Evolutionary conservation across 208 protist species (phyloP).

Genomic region (Lotmaria passim): DNA sequence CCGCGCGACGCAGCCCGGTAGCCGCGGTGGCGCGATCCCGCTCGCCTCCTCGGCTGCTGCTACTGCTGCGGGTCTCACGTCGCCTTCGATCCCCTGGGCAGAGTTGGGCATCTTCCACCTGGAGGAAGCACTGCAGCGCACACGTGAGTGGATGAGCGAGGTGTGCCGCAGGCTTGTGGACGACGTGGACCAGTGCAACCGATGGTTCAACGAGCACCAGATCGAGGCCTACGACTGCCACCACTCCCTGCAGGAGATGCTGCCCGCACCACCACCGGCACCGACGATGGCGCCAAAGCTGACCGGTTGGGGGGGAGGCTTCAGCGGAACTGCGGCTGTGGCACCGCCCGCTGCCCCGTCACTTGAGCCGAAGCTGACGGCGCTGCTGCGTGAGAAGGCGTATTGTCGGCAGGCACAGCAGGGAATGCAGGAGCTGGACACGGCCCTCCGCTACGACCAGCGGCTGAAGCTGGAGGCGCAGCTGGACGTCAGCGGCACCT

Average conservation of each 20-base stretch:
- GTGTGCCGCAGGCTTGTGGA: conserved; percentile 55
- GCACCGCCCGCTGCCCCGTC: conserved; percentile 4
- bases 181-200: conserved; percentile 68
- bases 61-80: background rate
- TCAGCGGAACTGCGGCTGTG: no score
- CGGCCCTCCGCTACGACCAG: conserved; percentile 59
- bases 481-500: conserved; percentile 65
- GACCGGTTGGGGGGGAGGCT: no score
- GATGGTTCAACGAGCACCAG: conserved; percentile 59
- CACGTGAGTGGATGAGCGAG: conserved; percentile 65
- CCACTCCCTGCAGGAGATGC: conserved; percentile 62
- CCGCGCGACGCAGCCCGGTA: background rate
- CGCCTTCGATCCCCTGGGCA: conserved; percentile 46
- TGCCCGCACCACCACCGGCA: conserved; percentile 25
- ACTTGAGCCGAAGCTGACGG: conserved; percentile 38
- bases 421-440: conserved; percentile 54
- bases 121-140: conserved; percentile 49
- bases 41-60: background rate
- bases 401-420: conserved; percentile 38
- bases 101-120: conserved; percentile 56
- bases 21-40: background rate
- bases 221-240: conserved; percentile 64
- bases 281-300: conserved; percentile 11
- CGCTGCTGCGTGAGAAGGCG: conserved; percentile 42
- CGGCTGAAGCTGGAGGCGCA: conserved; percentile 66